Evolutionary conservation across 2,329 filamentous ascomycete species (phyloP).

Genomic region (Arachnopeziza araneosa): DNA sequence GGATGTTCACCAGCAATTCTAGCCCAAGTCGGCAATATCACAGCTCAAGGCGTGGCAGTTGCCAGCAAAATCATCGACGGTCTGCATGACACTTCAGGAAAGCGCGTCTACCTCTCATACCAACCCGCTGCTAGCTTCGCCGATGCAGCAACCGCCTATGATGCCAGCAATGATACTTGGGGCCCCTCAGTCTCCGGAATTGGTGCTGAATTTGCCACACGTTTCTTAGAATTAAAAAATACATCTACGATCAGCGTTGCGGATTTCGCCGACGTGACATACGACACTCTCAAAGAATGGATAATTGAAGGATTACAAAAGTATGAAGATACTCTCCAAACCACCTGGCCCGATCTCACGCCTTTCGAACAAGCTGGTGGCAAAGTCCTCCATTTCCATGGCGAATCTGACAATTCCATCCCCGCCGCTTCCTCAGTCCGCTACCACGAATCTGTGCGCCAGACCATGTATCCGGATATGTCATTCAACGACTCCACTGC

Average conservation of each 20-base stretch:
- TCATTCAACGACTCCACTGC: conserved; percentile 34
- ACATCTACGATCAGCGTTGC: conserved; percentile 32
- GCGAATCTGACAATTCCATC: conserved; percentile 48
- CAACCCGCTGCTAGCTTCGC: conserved; percentile 28
- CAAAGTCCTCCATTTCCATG: conserved; percentile 54
- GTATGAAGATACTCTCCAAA: conserved; percentile 48
- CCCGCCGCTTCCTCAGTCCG: conserved; percentile 48
- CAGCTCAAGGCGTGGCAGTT: conserved; percentile 30
- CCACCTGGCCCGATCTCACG: conserved; percentile 47
- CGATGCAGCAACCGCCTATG: conserved; percentile 31
- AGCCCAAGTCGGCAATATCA: conserved; percentile 19
- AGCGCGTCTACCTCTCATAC: conserved; percentile 34
- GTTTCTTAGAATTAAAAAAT: neutral
- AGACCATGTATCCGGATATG: conserved; percentile 41
- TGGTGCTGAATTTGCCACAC: neutral
- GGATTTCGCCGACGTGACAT: conserved; percentile 43
- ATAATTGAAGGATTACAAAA: conserved; percentile 43
- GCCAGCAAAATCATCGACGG: conserved; percentile 33
- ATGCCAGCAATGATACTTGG: conserved; percentile 31
- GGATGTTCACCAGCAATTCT: conserved; percentile 4
- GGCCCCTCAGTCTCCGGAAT: conserved; percentile 6
- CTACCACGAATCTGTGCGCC: conserved; percentile 49
- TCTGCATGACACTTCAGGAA: conserved; percentile 30
- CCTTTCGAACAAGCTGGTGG: conserved; percentile 44
- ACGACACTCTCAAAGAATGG: conserved; percentile 51